Evolutionary conservation across 345 rosid species (phyloP).

Genomic region (Corchorus olitorius): DNA sequence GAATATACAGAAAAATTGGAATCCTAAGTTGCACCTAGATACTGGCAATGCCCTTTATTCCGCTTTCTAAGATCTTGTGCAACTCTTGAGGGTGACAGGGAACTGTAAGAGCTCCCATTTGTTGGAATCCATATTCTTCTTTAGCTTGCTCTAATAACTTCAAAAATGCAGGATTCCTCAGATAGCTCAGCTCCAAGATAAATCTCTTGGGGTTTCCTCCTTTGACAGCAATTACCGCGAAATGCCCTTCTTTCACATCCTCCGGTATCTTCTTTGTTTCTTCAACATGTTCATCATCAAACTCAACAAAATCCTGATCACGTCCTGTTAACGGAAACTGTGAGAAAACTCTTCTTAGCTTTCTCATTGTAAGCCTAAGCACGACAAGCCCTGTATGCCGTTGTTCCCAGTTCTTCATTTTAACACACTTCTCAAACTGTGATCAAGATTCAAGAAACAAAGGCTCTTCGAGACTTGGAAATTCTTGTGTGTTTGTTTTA

Average conservation of each 20-base stretch:
- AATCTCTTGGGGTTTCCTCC: slow-evolving; percentile 55
- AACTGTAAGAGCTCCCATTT: slow-evolving; percentile 42
- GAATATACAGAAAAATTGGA: neutral
- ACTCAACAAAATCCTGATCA: neutral
- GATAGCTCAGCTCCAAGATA: slow-evolving; percentile 44
- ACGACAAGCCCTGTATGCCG: slow-evolving; percentile 25
- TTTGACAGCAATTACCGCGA: slow-evolving; percentile 46
- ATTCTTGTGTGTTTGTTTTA: neutral
- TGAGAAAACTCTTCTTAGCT: slow-evolving; percentile 23
- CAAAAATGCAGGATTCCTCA: slow-evolving; percentile 49
- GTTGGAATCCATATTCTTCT: slow-evolving; percentile 59
- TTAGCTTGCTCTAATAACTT: slow-evolving; percentile 47
- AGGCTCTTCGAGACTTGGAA: neutral
- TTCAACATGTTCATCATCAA: slow-evolving; percentile 25
- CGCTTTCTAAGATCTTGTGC: slow-evolving; percentile 35
- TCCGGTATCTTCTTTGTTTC: slow-evolving; percentile 28
- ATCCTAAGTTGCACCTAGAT: neutral
- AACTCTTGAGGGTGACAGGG: slow-evolving; percentile 66
- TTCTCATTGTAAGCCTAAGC: slow-evolving; percentile 32
- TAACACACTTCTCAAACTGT: neutral
- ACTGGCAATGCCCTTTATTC: slow-evolving; percentile 23
- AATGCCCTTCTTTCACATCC: slow-evolving; percentile 52
- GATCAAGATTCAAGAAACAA: neutral
- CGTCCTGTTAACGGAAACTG: slow-evolving; percentile 21
- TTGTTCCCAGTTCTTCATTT: slow-evolving; percentile 24